Evolutionary conservation across 1,284 basidiomycete species (phyloP).

Genomic region (Gomphus bonarii): DNA sequence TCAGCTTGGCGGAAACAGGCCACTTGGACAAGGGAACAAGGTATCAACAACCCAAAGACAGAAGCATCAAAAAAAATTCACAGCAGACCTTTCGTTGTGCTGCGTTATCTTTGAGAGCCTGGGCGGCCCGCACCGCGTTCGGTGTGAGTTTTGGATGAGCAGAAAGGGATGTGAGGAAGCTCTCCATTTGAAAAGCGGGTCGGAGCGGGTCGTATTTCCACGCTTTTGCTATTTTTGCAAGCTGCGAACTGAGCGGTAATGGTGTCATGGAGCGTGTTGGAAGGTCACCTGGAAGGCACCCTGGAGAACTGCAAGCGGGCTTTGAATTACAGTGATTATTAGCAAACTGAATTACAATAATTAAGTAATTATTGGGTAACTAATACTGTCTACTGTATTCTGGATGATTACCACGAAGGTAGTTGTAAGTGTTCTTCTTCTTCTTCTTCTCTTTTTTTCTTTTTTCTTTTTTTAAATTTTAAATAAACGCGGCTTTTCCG

Average conservation of each 20-base stretch:
- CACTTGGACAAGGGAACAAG: constrained; percentile 33
- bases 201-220: constrained; percentile 67
- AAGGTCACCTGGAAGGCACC: too few species aligned
- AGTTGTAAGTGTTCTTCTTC: too few species aligned
- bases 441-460: too few species aligned
- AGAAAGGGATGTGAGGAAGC: constrained; percentile 51
- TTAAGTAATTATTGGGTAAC: too few species aligned
- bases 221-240: constrained; percentile 38
- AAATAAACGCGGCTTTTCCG: too few species aligned
- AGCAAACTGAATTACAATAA: too few species aligned
- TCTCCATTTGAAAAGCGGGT: constrained; percentile 59
- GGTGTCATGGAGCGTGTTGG: neutral
- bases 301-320: too few species aligned
- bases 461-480: too few species aligned
- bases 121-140: constrained; percentile 45
- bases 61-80: neutral
- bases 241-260: constrained; percentile 20
- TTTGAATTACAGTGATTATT: too few species aligned
- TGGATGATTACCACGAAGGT: too few species aligned
- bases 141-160: constrained; percentile 56
- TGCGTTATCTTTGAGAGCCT: constrained; percentile 41
- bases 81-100: constrained; percentile 43
- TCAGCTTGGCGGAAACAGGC: constrained; percentile 46
- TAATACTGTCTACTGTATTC: too few species aligned
- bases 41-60: neutral